Conservation (phyloP, 2,329 filamentous ascomycete species). For the Alternaria triticimaculans region DNA sequence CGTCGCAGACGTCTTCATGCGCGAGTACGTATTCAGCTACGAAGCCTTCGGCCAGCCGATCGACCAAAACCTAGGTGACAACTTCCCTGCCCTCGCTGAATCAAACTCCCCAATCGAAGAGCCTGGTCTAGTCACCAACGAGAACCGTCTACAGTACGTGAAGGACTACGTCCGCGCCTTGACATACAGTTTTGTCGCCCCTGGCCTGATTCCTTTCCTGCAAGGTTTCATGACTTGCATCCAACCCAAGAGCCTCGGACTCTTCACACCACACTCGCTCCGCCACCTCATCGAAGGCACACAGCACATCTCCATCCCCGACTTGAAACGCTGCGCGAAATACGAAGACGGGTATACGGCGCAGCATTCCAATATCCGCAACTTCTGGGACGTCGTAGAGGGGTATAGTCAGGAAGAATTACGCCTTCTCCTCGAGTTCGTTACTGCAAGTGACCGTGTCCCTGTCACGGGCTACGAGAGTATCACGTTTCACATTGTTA, state of each 20-base stretch:
- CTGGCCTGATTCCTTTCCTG: slow-evolving; percentile 81
- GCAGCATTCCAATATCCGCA: slow-evolving; percentile 70
- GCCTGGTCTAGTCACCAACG: slow-evolving; percentile 77
- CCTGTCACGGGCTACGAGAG: slow-evolving; percentile 85
- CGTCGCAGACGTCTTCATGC: slow-evolving; percentile 80
- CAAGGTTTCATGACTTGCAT: slow-evolving; percentile 81
- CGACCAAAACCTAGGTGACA: slow-evolving; percentile 61
- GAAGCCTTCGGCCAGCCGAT: slow-evolving; percentile 62
- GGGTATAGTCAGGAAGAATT: slow-evolving; percentile 72
- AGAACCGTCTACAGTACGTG: slow-evolving; percentile 79
- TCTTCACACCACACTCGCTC: slow-evolving; percentile 58
- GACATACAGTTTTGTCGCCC: slow-evolving; percentile 57
- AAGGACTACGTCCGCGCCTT: slow-evolving; percentile 73
- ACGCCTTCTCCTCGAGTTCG: slow-evolving; percentile 84
- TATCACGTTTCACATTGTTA: slow-evolving; percentile 83
- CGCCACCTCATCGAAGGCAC: slow-evolving; percentile 83
- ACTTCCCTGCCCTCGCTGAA: background rate
- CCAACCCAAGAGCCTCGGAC: slow-evolving; percentile 69
- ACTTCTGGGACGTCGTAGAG: slow-evolving; percentile 85
- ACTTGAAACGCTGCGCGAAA: slow-evolving; percentile 72
- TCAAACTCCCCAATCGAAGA: slow-evolving; percentile 47
- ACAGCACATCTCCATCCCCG: slow-evolving; percentile 77
- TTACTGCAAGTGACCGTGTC: slow-evolving; percentile 89
- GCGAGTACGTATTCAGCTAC: slow-evolving; percentile 86
- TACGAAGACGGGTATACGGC: slow-evolving; percentile 82